Evolutionary conservation across 2,329 filamentous ascomycete genomes (phyloP), one percentile per base, ranked within the genome.

Genomic region (Penicillium sp.): DNA sequence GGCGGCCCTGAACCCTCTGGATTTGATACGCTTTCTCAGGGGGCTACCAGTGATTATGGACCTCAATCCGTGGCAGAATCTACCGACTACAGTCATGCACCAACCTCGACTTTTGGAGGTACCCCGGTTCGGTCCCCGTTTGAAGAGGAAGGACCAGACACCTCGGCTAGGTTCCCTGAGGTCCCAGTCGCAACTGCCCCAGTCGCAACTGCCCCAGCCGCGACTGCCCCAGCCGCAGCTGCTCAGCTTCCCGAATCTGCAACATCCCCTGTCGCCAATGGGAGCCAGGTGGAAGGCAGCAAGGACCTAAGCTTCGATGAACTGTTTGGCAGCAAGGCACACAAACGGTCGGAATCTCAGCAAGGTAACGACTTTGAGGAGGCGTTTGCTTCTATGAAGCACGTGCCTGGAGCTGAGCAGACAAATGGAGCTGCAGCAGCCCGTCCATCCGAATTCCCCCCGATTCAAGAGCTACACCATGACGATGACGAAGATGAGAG

Each of bases 401-500:
- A 80, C 50, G 75, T 78, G 33, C 77, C 81, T 43, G 77, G 77
- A 40, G 72, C 80, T 53, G 79, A 77, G 60, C 66, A 69, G 21
- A 31, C 67, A 11, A 70, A 69, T 54, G 73, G 70, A 34, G 65
- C 64, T 36, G 50, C 64, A n/a, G 53, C 66, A 21, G 64, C 62
- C 27, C 53, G 68, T 31, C 55, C 60, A 68, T 82, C 85, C 23
- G 94, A 97, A 71, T 97, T 97, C 70, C 94, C 94, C 33, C 94
- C 93, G 0, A 96, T 97, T 59, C 87, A 88, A n/a, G 91, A 93
- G 71, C 77, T 97, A 57, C 88, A 90, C 60, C 83, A 86, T 31
- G 89, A 92, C 56, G 90, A 93, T 25, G 88, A 95, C n/a, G 92
- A 89, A 31, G 91, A 95, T 57, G 88, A 87, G 31, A 88, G 87